Evolutionary conservation across 441 rosid genomes (phyloP), one percentile per base, ranked within the genome.

Genomic region (Mallotus japonicus): DNA sequence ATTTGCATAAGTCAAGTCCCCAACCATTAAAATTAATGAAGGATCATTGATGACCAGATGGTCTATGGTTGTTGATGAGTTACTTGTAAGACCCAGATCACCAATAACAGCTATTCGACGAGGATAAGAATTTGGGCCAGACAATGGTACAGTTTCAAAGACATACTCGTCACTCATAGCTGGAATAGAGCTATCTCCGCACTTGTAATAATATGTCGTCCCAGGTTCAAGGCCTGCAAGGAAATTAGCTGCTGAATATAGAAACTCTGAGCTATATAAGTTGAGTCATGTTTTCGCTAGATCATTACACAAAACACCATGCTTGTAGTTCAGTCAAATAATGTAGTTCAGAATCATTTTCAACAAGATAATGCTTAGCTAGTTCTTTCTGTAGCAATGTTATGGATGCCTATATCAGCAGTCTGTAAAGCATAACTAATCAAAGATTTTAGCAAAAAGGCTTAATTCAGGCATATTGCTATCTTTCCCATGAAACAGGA

Each of bases 131-230:
- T 76, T 50, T 4, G 83, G 79, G 69, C 82, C 44, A 51, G 95
- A 77, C 50, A 77, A 62, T 3, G 95, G 95, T 91, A 89, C 80
- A 15, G 90, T 92, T 69, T 81, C 79, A 61, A 93, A 90, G 75
- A 78, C 79, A 68, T 81, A 78, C 10, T 78, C 79, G 24, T 82
- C 72, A 68, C 93, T 90, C 91, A 93, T 76, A 84, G 82, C 78
- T 80, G 84, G 64, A 80, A 84, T 42, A 83, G 97, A 70, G 92
- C 95, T 78, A 90, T 91, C 86, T 81, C 99, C 90, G 69, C 99
- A 95, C 65, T 85, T 87, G 73, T 92, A 95, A 76, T 72, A 95
- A 74, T 95, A 95, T 58, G 81, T 85, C 0, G 86, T 82, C 71
- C 83, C 79, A 1, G 86, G 74, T 73, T 87, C 91, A 75, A 95